Evolutionary conservation across 1,284 basidiomycete species (phyloP).

Genomic region (Xanthoconium separans): DNA sequence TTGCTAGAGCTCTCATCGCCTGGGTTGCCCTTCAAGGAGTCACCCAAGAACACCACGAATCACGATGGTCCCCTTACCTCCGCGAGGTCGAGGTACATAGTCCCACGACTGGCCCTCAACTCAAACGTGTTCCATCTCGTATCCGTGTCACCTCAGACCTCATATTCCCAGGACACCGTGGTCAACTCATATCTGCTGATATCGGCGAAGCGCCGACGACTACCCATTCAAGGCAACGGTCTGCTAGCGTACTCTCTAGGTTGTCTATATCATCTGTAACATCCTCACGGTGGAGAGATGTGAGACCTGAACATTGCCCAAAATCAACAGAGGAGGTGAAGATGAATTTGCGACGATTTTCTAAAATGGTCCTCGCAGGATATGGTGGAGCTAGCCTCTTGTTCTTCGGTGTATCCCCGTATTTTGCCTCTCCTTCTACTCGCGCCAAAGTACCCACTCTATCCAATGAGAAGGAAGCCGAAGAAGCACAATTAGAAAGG

Average conservation of each 20-base stretch:
- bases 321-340: conserved; percentile 57
- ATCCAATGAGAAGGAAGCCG: conserved; percentile 44
- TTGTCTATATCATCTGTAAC: conserved; percentile 33
- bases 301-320: conserved; percentile 27
- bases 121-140: conserved; percentile 47
- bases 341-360: conserved; percentile 65
- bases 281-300: conserved; percentile 27
- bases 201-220: conserved; percentile 55
- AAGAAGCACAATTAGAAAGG: conserved; percentile 59
- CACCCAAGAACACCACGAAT: conserved; percentile 75
- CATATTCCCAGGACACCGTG: conserved; percentile 58
- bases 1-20: conserved; percentile 66
- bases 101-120: conserved; percentile 31
- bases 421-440: conserved; percentile 30
- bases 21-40: conserved; percentile 78
- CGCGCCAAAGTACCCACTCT: conserved; percentile 25
- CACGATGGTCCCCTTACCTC: conserved; percentile 61
- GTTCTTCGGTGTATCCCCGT: conserved; percentile 70
- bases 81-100: conserved; percentile 65
- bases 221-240: conserved; percentile 26
- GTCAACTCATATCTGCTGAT: conserved; percentile 71
- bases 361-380: conserved; percentile 76
- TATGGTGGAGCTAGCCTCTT: conserved; percentile 77
- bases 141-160: conserved; percentile 69
- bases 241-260: conserved; percentile 29